These are phyloP conservation scores for Stachybotrys chlorohalonatus DNA, from an alignment of 2,329 filamentous ascomycete genomes.

Conservation along the genomic window DNA sequence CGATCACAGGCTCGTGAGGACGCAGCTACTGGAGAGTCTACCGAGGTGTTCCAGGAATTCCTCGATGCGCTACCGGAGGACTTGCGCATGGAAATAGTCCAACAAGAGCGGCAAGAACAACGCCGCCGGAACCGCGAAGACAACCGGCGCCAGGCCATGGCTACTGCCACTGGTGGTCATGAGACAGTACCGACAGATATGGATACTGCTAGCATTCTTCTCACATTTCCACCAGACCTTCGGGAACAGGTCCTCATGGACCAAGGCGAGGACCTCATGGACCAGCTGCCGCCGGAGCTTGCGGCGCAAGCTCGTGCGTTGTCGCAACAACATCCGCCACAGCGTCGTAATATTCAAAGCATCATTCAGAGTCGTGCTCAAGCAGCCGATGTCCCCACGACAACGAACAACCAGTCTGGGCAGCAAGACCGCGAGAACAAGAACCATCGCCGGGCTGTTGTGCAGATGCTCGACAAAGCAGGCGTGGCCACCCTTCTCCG, in stretches of 20 bases:
- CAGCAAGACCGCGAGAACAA: slow-evolving; percentile 40
- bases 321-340: slow-evolving; percentile 28
- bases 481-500: slow-evolving; percentile 92
- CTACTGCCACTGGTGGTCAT: slow-evolving; percentile 38
- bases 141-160: slow-evolving; percentile 56
- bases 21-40: slow-evolving; percentile 62
- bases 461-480: slow-evolving; percentile 95
- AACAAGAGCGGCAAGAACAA: slow-evolving; percentile 82
- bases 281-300: slow-evolving; percentile 75
- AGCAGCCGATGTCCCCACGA: slow-evolving; percentile 7
- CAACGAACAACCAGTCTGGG: background rate
- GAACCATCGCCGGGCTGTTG: slow-evolving; percentile 67
- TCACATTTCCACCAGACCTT: slow-evolving; percentile 77
- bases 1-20: slow-evolving; percentile 66
- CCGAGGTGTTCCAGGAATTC: slow-evolving; percentile 87
- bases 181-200: slow-evolving; percentile 57
- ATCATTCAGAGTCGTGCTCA: slow-evolving; percentile 16
- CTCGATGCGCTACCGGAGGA: slow-evolving; percentile 86
- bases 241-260: slow-evolving; percentile 84
- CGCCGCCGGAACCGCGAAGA: slow-evolving; percentile 82
- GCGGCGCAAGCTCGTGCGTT: slow-evolving; percentile 77
- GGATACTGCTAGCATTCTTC: slow-evolving; percentile 85
- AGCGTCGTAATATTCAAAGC: slow-evolving; percentile 19
- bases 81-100: slow-evolving; percentile 80
- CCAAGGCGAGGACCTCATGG: slow-evolving; percentile 80